phyloP scores from a whole-genome alignment of 768 basidiomycete species.

The Suillus decipiens region DNA sequence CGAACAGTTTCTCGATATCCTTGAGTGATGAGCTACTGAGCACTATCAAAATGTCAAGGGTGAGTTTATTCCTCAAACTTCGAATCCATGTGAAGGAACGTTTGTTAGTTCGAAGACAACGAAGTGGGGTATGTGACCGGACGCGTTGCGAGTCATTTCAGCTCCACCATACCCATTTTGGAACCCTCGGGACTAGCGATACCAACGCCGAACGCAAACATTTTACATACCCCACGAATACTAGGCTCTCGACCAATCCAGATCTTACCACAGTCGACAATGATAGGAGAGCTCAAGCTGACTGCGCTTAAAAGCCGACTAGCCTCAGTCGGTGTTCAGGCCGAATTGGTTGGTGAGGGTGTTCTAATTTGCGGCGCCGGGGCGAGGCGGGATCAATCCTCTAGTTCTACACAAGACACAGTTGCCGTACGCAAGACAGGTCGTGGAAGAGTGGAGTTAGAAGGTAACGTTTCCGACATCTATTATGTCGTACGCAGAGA shows the following conservation, averaged over 20 bases:
- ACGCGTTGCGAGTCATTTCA: constrained; percentile 80
- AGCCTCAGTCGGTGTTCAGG: constrained; percentile 72
- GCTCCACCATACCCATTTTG: constrained; percentile 86
- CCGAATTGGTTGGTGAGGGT: constrained; percentile 97
- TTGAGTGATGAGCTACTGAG: constrained; percentile 87
- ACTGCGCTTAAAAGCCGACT: constrained; percentile 86
- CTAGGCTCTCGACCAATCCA: constrained; percentile 69
- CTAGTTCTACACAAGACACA: constrained; percentile 56
- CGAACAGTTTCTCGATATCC: constrained; percentile 91
- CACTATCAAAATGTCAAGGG: constrained; percentile 82
- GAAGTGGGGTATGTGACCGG: constrained; percentile 94
- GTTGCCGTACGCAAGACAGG: constrained; percentile 90
- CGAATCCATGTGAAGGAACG: constrained; percentile 6
- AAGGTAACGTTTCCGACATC: constrained; percentile 84
- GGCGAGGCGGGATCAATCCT: constrained; percentile 43
- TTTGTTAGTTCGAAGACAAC: constrained; percentile 88
- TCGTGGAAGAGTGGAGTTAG: constrained; percentile 83
- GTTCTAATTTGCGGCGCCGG: constrained; percentile 83
- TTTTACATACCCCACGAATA: constrained; percentile 38
- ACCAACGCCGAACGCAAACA: constrained; percentile 24
- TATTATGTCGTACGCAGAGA: constrained; percentile 89
- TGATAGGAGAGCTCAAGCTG: constrained; percentile 96
- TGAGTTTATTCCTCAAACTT: constrained; percentile 30
- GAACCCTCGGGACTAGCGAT: constrained; percentile 57
- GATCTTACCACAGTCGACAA: constrained; percentile 82